Evolutionary conservation across 192 early-diverging fungal species (phyloP).

Genomic region (Umbelopsis isabellina): DNA sequence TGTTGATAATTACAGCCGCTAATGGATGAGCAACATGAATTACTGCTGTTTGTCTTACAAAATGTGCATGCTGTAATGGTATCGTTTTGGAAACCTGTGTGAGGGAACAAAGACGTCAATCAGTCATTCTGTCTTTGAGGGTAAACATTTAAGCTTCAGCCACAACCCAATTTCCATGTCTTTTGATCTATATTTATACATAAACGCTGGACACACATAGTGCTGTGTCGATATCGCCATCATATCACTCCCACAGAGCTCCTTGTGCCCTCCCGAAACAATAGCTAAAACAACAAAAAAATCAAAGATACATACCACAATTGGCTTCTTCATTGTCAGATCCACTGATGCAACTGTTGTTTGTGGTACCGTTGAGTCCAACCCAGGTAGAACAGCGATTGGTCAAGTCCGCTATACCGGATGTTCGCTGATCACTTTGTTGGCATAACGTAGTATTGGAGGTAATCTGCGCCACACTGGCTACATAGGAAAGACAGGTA

Average conservation of each 20-base stretch:
- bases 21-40: slow-evolving; percentile 33
- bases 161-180: background rate
- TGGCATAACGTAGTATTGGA: slow-evolving; percentile 23
- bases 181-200: too few relatives aligned
- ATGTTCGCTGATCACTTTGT: slow-evolving; percentile 8
- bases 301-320: slow-evolving; percentile 31
- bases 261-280: background rate
- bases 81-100: slow-evolving; percentile 30
- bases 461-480: slow-evolving; percentile 32
- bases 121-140: background rate
- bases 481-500: slow-evolving; percentile 34
- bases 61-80: slow-evolving; percentile 23
- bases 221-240: too few relatives aligned
- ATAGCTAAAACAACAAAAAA: background rate
- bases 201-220: too few relatives aligned
- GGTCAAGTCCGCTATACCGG: slow-evolving; percentile 8
- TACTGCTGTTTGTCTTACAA: slow-evolving; percentile 22
- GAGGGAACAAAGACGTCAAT: background rate
- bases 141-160: slow-evolving; percentile 13
- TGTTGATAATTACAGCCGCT: slow-evolving; percentile 3
- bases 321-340: slow-evolving; percentile 38
- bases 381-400: slow-evolving; percentile 31
- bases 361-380: slow-evolving; percentile 33
- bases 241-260: too few relatives aligned
- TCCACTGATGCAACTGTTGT: slow-evolving; percentile 32